phyloP scores from a whole-genome alignment of 139 green algal species.

The Closterium sp. region DNA sequence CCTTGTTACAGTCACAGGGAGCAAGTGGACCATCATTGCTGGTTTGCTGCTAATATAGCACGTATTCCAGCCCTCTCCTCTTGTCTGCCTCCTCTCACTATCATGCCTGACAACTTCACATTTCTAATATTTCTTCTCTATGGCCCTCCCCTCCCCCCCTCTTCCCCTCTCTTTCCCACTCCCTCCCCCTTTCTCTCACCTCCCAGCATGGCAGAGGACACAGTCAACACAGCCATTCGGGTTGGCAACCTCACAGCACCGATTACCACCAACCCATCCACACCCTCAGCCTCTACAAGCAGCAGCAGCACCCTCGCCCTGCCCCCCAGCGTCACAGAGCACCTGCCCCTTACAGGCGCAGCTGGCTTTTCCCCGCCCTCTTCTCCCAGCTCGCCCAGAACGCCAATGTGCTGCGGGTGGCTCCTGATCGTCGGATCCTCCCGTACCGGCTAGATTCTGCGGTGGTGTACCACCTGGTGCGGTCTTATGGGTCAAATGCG shows the following conservation, averaged over 20 bases:
- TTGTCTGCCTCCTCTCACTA: background rate
- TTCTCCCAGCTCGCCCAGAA: conserved; percentile 76
- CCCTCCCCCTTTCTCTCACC: no score
- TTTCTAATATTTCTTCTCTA: no score
- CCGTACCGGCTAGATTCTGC: conserved; percentile 21
- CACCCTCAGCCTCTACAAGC: background rate
- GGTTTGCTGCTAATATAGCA: no score
- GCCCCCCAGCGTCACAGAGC: conserved; percentile 64
- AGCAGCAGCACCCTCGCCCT: conserved; percentile 3
- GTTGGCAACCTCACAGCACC: conserved; percentile 1
- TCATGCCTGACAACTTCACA: no score
- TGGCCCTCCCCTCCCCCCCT: no score
- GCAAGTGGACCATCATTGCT: no score
- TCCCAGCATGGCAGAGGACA: conserved; percentile 54
- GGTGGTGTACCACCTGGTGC: conserved; percentile 56
- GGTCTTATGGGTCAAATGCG: conserved; percentile 84
- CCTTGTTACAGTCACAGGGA: no score
- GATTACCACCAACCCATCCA: background rate
- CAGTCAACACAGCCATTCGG: conserved; percentile 57
- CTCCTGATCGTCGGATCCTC: background rate
- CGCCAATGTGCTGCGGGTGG: conserved; percentile 10
- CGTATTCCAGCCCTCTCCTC: background rate
- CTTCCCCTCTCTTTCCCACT: no score
- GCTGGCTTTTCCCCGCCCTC: conserved; percentile 65
- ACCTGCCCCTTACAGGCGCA: conserved; percentile 72